A percentile compares a stretch with the other conserved stretches of the same genome.
phyloP scores from a whole-genome alignment of 306 rosid species.

The Vigna reflexopilosa region DNA sequence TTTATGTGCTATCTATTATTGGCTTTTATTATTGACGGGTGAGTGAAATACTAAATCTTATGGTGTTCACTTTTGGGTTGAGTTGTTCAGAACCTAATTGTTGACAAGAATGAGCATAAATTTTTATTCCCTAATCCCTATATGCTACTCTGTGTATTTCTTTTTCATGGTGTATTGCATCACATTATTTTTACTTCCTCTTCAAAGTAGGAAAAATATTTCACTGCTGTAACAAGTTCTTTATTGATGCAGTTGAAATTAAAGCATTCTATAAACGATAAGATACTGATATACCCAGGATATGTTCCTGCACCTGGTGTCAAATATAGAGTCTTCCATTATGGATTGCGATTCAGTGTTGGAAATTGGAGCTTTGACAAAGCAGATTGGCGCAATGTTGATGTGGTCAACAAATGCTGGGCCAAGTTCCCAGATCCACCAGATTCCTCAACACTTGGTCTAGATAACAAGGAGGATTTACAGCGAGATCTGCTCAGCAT shows the following conservation, averaged over 20 bases:
- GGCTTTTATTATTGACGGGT: background rate
- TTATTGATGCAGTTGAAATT: constrained; percentile 73
- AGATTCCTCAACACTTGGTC: constrained; percentile 60
- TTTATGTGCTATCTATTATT: constrained; percentile 6
- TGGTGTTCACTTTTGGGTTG: background rate
- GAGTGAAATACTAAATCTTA: background rate
- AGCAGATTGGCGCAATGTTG: constrained; percentile 80
- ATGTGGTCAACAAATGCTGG: constrained; percentile 85
- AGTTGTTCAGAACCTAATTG: background rate
- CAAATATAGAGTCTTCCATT: constrained; percentile 90
- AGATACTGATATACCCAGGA: constrained; percentile 91
- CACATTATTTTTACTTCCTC: background rate
- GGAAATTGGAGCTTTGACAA: constrained; percentile 99
- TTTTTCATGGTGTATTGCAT: background rate
- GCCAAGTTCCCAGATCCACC: constrained; percentile 89
- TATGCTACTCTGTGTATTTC: constrained; percentile 4
- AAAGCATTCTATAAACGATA: constrained; percentile 62
- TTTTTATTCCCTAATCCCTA: constrained; percentile 12
- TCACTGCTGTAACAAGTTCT: constrained; percentile 32
- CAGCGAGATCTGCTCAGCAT: constrained; percentile 83
- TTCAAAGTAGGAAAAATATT: background rate
- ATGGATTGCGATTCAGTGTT: constrained; percentile 79
- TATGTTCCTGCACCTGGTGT: constrained; percentile 77
- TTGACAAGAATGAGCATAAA: constrained; percentile 13
- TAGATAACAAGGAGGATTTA: constrained; percentile 43